Evolutionary conservation across 2,329 filamentous ascomycete genomes (phyloP).

Genomic region (Triangularia verruculosa): DNA sequence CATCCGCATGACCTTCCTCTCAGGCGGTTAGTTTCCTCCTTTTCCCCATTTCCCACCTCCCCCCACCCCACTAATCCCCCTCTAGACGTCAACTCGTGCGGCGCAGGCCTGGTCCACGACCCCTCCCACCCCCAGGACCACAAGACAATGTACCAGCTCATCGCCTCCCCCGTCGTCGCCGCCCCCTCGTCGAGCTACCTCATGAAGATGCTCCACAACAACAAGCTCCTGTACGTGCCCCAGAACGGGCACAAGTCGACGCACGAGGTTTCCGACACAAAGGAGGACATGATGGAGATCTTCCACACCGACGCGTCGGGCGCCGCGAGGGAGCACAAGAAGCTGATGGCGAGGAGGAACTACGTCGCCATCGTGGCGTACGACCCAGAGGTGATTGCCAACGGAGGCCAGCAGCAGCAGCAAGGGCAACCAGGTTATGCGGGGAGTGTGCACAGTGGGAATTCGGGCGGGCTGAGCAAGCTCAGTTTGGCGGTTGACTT

Average conservation of each 20-base stretch:
- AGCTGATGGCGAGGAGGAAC: slow-evolving; percentile 89
- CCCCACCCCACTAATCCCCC: background rate
- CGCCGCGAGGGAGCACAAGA: slow-evolving; percentile 76
- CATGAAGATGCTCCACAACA: slow-evolving; percentile 91
- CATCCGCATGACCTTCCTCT: slow-evolving; percentile 94
- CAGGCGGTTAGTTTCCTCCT: slow-evolving; percentile 60
- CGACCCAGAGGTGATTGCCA: slow-evolving; percentile 72
- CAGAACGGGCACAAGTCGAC: slow-evolving; percentile 77
- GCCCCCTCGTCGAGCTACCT: slow-evolving; percentile 82
- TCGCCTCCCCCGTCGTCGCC: slow-evolving; percentile 88
- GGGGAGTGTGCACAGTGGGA: slow-evolving; percentile 32
- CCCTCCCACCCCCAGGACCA: slow-evolving; percentile 87
- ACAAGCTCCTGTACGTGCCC: slow-evolving; percentile 87
- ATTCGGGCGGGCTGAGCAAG: slow-evolving; percentile 52
- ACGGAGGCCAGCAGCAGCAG: slow-evolving; percentile 27
- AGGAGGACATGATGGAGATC: slow-evolving; percentile 99
- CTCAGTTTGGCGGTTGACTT: slow-evolving; percentile 92
- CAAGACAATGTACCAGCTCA: slow-evolving; percentile 99
- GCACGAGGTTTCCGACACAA: slow-evolving; percentile 80
- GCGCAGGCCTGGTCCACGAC: slow-evolving; percentile 91
- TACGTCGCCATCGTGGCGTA: slow-evolving; percentile 93
- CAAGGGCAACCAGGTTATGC: slow-evolving; percentile 25
- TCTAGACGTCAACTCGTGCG: slow-evolving; percentile 79
- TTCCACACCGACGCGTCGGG: slow-evolving; percentile 93
- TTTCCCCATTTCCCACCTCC: background rate